phyloP scores from a whole-genome alignment of 1,284 basidiomycete species.

The Ustilago loliicola region DNA sequence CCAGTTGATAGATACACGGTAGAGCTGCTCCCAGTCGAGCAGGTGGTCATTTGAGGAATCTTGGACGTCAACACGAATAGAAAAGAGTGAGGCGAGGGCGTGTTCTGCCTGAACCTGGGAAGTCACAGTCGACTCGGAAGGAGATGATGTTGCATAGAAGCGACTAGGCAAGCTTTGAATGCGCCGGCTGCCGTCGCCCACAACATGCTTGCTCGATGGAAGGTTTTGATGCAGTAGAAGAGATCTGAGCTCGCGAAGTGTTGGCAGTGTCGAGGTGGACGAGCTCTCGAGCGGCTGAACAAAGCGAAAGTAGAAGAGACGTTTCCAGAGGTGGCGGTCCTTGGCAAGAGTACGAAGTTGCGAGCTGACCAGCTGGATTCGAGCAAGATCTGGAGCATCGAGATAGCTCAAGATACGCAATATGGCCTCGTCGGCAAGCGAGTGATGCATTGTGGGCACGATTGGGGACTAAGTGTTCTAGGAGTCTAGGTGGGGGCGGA shows the following conservation, averaged over 20 bases:
- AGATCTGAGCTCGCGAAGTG: constrained; percentile 41
- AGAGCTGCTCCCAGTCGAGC: constrained; percentile 52
- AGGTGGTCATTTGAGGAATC: constrained; percentile 18
- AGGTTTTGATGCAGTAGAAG: constrained; percentile 44
- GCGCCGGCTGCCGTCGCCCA: constrained; percentile 19
- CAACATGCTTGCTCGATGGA: constrained; percentile 11
- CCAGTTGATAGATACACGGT: constrained; percentile 50
- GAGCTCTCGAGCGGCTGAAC: constrained; percentile 16
- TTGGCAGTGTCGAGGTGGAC: constrained; percentile 15
- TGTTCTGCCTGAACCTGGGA: background rate
- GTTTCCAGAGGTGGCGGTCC: constrained; percentile 52
- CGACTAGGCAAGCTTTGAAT: constrained; percentile 32
- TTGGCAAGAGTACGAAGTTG: constrained; percentile 33
- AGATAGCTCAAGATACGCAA: constrained; percentile 42
- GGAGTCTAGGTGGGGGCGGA: no score
- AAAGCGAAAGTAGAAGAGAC: constrained; percentile 38
- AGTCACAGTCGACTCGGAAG: background rate
- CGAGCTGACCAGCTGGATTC: constrained; percentile 29
- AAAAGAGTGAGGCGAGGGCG: constrained; percentile 2
- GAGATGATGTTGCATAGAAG: constrained; percentile 10
- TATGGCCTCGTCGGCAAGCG: constrained; percentile 39
- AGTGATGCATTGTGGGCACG: constrained; percentile 19
- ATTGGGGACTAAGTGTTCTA: background rate
- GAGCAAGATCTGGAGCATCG: constrained; percentile 25
- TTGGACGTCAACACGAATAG: background rate